These are phyloP conservation scores for Phytophthora cryptogea DNA, from an alignment of 352 stramenopile species.

Conservation along the genomic window DNA sequence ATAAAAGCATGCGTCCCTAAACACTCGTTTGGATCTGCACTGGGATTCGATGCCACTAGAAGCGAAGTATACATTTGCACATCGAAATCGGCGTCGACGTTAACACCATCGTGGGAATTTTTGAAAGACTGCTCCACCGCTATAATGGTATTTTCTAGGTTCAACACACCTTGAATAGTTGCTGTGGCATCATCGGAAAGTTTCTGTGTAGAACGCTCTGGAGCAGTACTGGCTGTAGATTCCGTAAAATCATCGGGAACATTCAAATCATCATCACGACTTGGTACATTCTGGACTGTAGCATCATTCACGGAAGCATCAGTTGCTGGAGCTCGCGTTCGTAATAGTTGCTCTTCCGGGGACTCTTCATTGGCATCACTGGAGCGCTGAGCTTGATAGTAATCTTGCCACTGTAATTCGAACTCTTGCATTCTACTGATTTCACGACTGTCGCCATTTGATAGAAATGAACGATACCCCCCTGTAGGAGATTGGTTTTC, in stretches of 20 bases:
- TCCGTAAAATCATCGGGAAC: not conserved
- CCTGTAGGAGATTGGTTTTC: not conserved
- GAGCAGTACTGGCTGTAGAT: not conserved
- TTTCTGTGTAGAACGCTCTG: not conserved
- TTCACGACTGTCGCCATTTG: not conserved
- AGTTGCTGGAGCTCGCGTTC: not conserved
- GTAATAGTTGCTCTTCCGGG: not conserved
- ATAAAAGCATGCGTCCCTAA: not conserved
- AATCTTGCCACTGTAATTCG: too few species aligned
- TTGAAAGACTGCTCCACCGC: not conserved
- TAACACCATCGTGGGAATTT: not conserved
- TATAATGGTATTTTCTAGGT: not conserved
- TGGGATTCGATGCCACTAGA: not conserved
- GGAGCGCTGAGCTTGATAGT: not conserved
- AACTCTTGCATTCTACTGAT: not conserved
- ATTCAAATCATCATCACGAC: not conserved
- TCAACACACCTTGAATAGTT: not conserved
- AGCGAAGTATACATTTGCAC: not conserved
- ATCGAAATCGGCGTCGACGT: not conserved
- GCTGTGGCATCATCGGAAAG: not conserved
- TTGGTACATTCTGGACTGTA: not conserved
- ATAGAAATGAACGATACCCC: not conserved
- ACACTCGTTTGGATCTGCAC: not conserved
- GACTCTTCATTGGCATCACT: not conserved
- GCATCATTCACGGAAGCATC: not conserved